phyloP scores from a whole-genome alignment of 1,139 yeast genomes.

The Diutina neorugosa region DNA sequence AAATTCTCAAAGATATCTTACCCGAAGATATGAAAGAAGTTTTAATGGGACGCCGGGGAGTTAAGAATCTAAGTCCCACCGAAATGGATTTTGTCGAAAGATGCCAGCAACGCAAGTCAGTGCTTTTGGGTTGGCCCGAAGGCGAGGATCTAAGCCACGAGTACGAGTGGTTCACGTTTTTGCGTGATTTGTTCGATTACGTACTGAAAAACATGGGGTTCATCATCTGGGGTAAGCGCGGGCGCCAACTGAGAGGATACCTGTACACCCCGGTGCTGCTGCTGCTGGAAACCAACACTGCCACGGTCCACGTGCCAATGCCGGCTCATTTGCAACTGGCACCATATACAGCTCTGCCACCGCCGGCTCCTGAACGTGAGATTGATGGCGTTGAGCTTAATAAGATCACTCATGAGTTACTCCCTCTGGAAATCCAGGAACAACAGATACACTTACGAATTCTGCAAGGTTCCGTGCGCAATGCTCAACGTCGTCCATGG shows the following conservation, averaged over 20 bases:
- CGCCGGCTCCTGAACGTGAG: background rate
- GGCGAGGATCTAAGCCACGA: conserved; percentile 37
- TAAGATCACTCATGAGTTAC: conserved; percentile 5
- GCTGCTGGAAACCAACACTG: background rate
- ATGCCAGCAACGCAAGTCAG: conserved; percentile 57
- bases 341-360: background rate
- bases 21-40: conserved; percentile 51
- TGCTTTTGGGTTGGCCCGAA: conserved; percentile 36
- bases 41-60: conserved; percentile 34
- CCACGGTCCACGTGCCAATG: background rate
- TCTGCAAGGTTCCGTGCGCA: conserved; percentile 12
- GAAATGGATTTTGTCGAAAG: conserved; percentile 62
- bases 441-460: conserved; percentile 30
- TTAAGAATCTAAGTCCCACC: conserved; percentile 42
- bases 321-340: conserved; percentile 3
- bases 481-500: conserved; percentile 59
- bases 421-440: conserved; percentile 38
- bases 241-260: background rate
- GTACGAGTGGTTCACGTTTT: conserved; percentile 65
- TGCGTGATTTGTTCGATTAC: conserved; percentile 67
- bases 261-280: background rate
- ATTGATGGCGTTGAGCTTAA: background rate
- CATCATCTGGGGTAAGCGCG: conserved; percentile 50
- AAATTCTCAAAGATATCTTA: conserved; percentile 65
- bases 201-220: conserved; percentile 65